Evolutionary conservation across 148 eudicot genomes (phyloP).

Genomic region (Polygonum aviculare): DNA sequence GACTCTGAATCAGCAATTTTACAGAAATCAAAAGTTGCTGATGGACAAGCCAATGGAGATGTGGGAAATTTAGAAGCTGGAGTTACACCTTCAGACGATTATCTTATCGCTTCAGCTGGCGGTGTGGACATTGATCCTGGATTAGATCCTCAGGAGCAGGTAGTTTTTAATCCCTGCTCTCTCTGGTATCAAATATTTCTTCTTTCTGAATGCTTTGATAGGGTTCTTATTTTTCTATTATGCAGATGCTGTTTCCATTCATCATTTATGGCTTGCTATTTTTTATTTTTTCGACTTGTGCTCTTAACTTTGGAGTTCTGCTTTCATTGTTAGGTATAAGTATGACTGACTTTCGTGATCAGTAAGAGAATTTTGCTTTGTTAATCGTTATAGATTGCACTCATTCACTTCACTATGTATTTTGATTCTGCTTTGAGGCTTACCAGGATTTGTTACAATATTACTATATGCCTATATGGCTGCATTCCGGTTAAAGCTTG

Average conservation of each 20-base stretch:
- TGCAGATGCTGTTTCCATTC: not conserved
- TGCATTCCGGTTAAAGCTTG: not conserved
- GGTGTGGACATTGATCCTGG: slow-evolving; percentile 49
- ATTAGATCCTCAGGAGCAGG: slow-evolving; percentile 91
- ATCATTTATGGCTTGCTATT: not conserved
- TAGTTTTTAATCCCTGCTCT: slow-evolving; percentile 16
- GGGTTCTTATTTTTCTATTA: not conserved
- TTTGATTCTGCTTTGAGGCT: not conserved
- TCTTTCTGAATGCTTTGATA: not conserved
- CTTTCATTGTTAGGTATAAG: not conserved
- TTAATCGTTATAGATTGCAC: not conserved
- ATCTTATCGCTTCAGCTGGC: slow-evolving; percentile 29
- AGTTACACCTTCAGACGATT: slow-evolving; percentile 39
- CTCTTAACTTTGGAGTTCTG: not conserved
- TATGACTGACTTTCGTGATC: not conserved
- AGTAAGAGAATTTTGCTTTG: not conserved
- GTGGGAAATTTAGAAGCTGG: slow-evolving; percentile 27
- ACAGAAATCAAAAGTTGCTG: slow-evolving; percentile 34
- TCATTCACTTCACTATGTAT: not conserved
- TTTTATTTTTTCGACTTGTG: not conserved
- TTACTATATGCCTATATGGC: not conserved
- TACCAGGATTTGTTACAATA: not conserved
- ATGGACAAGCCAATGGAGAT: slow-evolving; percentile 45
- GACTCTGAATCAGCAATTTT: slow-evolving; percentile 31
- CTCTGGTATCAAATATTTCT: not conserved